Base-by-base conservation (phyloP, 2,329 filamentous ascomycete species). In the Geosmithia putterillii region DNA sequence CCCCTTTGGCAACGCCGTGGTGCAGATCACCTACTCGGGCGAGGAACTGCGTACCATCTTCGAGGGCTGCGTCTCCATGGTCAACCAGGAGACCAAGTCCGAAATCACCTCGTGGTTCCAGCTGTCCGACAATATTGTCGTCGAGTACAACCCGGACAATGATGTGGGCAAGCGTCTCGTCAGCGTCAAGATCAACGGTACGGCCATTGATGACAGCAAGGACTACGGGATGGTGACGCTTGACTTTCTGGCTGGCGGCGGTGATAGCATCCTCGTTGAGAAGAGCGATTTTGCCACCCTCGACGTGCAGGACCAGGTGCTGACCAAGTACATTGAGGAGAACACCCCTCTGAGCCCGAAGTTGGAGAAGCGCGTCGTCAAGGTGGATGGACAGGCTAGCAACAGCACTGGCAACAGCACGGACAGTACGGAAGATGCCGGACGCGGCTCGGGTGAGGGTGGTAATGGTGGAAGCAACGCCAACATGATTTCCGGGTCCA, bases 1-100 rank as follows among this genome's bases (percentile, higher is more conserved):
- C 58, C 79, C 79, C 35, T 83, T 83, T 48, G 73, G 74, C 44
- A 83, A 83, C 57, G 65, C 76, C 38, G 65, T 83, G 18, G 76
- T 79, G 8, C 74, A 81, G 51, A 57, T 81, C 15, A 60, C 54
- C 1, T 65, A 74, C 47, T 61, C 62, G 0, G 79, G 79, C 17
- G 60, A 68, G 8, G 65, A 73, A 38, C 54, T 83, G 4, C 75
- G 73, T 67, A 62, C 67, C 37, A 63, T 74, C 5, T 63, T 83
- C 25, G 76, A 82, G 53, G 79, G 78, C 4, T 67, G 73, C 45
- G 66, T 81, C 3, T 67, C 70, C 4, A 61, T 60, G 20, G 57
- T 74, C 37, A 81, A 73, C 59, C 65, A 75, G 49, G 66, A 65
- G 51, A 80, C 76, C 54, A 57, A 66, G 8, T 57, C 67, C 45